phyloP scores from a whole-genome alignment of 1,284 basidiomycete genomes.

The Irpex lacteus region DNA sequence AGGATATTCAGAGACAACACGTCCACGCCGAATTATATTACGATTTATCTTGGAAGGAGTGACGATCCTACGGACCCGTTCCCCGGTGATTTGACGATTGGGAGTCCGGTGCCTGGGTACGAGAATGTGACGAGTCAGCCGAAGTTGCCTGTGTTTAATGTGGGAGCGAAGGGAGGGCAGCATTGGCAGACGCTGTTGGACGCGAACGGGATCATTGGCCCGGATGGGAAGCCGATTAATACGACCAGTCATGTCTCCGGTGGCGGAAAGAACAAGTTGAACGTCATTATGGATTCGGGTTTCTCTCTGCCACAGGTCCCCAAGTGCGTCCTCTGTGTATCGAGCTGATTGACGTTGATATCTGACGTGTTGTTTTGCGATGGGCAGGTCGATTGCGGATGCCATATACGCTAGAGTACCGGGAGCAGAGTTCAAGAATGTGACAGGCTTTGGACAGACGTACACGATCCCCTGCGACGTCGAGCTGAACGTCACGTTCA shows the following conservation, averaged over 20 bases:
- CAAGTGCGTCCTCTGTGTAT: conserved; percentile 32
- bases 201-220: conserved; percentile 35
- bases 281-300: conserved; percentile 65
- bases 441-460: conserved; percentile 41
- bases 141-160: conserved; percentile 29
- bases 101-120: conserved; percentile 29
- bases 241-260: conserved; percentile 36
- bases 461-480: conserved; percentile 60
- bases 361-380: no score
- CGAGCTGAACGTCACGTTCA: conserved; percentile 62
- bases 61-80: conserved; percentile 29
- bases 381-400: conserved; percentile 41
- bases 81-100: conserved; percentile 38
- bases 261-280: conserved; percentile 43
- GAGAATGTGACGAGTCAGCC: conserved; percentile 34
- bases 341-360: no score
- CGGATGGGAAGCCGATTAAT: conserved; percentile 43
- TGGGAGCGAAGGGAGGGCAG: conserved; percentile 25
- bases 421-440: conserved; percentile 46
- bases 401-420: conserved; percentile 53
- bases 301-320: conserved; percentile 68
- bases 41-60: conserved; percentile 39
- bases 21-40: conserved; percentile 53
- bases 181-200: conserved; percentile 38
- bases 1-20: conserved; percentile 59